Percentiles rank a stretch among this genome's conserved stretches.
These are phyloP conservation scores for Musa troglodytarum DNA, from an alignment of 176 grass and related monocot species.

Conservation along the genomic window DNA sequence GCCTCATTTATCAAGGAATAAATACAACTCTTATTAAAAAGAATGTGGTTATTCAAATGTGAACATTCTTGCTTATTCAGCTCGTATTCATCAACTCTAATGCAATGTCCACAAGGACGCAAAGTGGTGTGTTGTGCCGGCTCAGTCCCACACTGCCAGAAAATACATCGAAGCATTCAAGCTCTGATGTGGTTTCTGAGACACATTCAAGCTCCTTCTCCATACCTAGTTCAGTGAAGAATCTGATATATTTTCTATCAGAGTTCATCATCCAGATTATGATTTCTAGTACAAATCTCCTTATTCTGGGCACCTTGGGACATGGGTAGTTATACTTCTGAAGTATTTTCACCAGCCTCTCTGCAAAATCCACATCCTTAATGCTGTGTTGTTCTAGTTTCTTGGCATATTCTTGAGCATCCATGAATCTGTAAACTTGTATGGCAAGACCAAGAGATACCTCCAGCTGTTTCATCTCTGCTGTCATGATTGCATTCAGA, in stretches of 20 bases:
- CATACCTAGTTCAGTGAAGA: constrained; percentile 34
- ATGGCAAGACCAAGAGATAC: constrained; percentile 44
- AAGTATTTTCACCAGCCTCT: constrained; percentile 35
- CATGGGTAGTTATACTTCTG: constrained; percentile 14
- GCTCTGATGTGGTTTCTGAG: constrained; percentile 1
- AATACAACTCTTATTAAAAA: no score
- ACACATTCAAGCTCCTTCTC: neutral
- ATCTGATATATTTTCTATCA: neutral
- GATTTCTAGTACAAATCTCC: constrained; percentile 34
- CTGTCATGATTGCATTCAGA: constrained; percentile 36
- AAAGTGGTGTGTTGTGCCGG: neutral
- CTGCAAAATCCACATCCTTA: constrained; percentile 27
- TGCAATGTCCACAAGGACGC: neutral
- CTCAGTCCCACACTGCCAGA: constrained; percentile 1
- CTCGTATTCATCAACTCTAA: neutral
- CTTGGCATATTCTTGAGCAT: constrained; percentile 12
- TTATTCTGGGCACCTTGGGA: constrained; percentile 36
- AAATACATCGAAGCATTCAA: constrained; percentile 15
- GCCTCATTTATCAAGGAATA: no score
- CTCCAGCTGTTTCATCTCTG: constrained; percentile 29
- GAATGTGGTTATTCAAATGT: neutral
- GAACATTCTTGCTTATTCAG: neutral
- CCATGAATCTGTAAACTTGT: constrained; percentile 34
- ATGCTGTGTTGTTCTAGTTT: constrained; percentile 14
- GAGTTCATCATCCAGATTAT: constrained; percentile 28